Evolutionary conservation across 306 rosid genomes (phyloP), one percentile per base, ranked within the genome.

Genomic region (Castanea sativa): DNA sequence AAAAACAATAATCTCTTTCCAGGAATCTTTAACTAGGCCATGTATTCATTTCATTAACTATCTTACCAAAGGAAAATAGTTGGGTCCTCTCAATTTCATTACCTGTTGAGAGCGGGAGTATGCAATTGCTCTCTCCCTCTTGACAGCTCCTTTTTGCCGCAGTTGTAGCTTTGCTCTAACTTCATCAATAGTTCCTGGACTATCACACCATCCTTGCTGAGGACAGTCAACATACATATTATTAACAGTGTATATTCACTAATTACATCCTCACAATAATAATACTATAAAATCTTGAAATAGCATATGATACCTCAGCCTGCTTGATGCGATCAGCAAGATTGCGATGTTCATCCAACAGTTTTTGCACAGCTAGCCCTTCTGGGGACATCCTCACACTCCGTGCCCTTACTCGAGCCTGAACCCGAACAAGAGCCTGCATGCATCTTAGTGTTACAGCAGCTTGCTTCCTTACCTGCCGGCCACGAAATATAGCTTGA

Each of bases 381-480:
- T 85, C 83, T 35, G 84, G 76, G 19, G 87, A 86, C 49, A 61
- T 55, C 15, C 76, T 79, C 55, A 61, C 93, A 78, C 81, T 81
- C 82, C 77, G 85, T 25, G 95, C 94, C 76, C 89, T 85, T 21
- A 86, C 87, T 45, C 85, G 83, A 21, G 94, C 84, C 81, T 95
- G 96, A 85, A 90, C 97, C 76, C 91, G 86, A 74, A 92, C 97
- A 20, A 95, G 97, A 60, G 99, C 98, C 79, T 94, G 98, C 99
- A 92, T 92, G 74, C 99, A 95, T 81, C 92, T 89, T 53, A 95
- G 83, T 21, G 99, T 92, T 56, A 95, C 88, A 11, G 91, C 98
- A 2, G 99, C 97, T 88, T 92, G 99, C 84, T 90, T 92, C 64
- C 99, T 86, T 53, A 92, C 98, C 79, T 71, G 88, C 72, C 95